phyloP scores from a whole-genome alignment of 192 early-diverging fungal genomes.

The Coemansia sp. region DNA sequence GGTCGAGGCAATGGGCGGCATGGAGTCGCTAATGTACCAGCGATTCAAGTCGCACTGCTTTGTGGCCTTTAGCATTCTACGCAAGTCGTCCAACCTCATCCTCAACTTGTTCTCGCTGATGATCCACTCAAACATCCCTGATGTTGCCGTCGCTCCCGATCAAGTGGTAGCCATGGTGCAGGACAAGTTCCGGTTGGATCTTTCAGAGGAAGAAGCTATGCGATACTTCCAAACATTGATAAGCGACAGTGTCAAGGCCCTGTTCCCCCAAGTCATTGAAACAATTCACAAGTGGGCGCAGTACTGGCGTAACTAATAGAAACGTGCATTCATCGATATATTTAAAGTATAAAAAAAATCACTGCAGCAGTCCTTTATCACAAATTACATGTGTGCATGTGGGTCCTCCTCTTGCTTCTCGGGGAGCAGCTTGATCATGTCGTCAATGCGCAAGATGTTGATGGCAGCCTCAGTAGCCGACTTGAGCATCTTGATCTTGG shows the following conservation, averaged over 20 bases:
- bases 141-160: slow-evolving; percentile 98
- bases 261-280: slow-evolving; percentile 98
- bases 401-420: slow-evolving; percentile 57
- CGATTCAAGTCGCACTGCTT: slow-evolving; percentile 93
- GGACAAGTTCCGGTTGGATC: slow-evolving; percentile 92
- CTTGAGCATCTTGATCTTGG: slow-evolving; percentile 97
- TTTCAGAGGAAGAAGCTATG: slow-evolving; percentile 93
- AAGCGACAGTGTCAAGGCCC: slow-evolving; percentile 89
- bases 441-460: slow-evolving; percentile 95
- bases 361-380: background rate
- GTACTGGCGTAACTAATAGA: slow-evolving; percentile 63
- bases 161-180: slow-evolving; percentile 97
- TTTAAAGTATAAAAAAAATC: background rate
- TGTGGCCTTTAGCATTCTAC: slow-evolving; percentile 90
- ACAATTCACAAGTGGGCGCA: slow-evolving; percentile 97
- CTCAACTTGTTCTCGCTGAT: slow-evolving; percentile 97
- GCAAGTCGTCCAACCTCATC: slow-evolving; percentile 94
- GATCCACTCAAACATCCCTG: slow-evolving; percentile 95
- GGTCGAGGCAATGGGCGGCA: slow-evolving; percentile 99
- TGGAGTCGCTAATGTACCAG: slow-evolving; percentile 84
- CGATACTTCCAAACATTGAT: slow-evolving; percentile 91
- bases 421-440: slow-evolving; percentile 75
- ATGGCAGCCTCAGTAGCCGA: slow-evolving; percentile 99
- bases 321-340: background rate
- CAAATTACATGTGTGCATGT: slow-evolving; percentile 54